phyloP scores from a whole-genome alignment of 108 stramenopile species.

The Craspedostauros australis region DNA sequence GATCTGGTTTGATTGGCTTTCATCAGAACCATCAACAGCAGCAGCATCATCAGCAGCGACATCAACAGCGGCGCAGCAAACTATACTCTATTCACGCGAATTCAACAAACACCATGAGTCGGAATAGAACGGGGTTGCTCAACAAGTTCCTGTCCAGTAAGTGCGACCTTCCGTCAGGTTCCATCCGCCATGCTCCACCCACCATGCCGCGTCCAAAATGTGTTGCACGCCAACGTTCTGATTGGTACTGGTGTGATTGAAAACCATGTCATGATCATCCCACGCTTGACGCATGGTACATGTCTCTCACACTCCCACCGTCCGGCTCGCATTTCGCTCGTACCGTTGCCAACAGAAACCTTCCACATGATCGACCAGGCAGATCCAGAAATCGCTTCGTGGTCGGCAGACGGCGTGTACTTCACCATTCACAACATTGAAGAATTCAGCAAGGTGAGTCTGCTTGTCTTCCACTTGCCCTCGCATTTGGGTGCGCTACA shows the following conservation, averaged over 20 bases:
- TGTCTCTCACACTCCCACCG: too few relatives aligned
- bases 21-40: too few relatives aligned
- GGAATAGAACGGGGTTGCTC: conserved; percentile 9
- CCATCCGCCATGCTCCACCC: background rate
- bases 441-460: conserved; percentile 31
- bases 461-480: too few relatives aligned
- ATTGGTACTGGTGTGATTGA: background rate
- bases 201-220: background rate
- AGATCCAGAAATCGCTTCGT: conserved; percentile 16
- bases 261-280: background rate
- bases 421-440: conserved; percentile 59
- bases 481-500: too few relatives aligned
- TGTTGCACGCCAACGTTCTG: background rate
- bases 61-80: too few relatives aligned
- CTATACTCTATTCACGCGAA: too few relatives aligned
- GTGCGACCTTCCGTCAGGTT: conserved; percentile 1
- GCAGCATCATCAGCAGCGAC: too few relatives aligned
- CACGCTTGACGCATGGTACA: background rate
- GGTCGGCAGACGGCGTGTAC: conserved; percentile 51
- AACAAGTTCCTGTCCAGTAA: conserved; percentile 30
- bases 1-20: too few relatives aligned
- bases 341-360: conserved; percentile 7
- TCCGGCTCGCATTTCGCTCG: background rate
- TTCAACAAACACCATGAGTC: too few relatives aligned
- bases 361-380: conserved; percentile 25